Evolutionary conservation across 2,329 filamentous ascomycete genomes (phyloP).

Genomic region (Sporothrix schenckii): DNA sequence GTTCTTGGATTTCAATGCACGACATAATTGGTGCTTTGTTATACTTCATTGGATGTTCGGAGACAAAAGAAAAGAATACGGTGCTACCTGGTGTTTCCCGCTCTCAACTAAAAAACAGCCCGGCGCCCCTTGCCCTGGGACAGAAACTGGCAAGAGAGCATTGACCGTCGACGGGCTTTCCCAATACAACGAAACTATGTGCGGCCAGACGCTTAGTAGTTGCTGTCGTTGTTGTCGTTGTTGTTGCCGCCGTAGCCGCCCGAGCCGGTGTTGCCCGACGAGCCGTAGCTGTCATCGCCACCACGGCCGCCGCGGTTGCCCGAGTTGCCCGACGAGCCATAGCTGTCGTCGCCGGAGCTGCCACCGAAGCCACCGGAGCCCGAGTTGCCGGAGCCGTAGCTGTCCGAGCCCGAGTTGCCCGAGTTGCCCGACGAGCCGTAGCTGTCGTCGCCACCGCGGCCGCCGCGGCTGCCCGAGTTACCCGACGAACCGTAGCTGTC

Average conservation of each 20-base stretch:
- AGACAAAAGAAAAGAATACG: background rate
- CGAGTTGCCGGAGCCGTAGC: constrained; percentile 34
- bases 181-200: background rate
- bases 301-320: background rate
- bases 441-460: background rate
- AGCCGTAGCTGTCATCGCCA: background rate
- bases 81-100: constrained; percentile 10
- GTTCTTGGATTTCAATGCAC: background rate
- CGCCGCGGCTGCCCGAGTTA: constrained; percentile 20
- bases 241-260: constrained; percentile 34
- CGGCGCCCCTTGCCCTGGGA: background rate
- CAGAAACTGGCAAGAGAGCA: background rate
- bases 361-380: constrained; percentile 34
- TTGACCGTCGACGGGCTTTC: background rate
- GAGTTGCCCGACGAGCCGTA: constrained; percentile 34
- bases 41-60: background rate
- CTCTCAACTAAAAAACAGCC: background rate
- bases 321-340: background rate
- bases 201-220: constrained; percentile 28
- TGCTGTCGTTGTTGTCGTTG: constrained; percentile 33
- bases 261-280: constrained; percentile 20
- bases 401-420: constrained; percentile 31
- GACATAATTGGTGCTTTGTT: background rate
- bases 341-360: constrained; percentile 29
- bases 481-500: constrained; percentile 34